These are phyloP conservation scores for Quercus mongolica DNA, from an alignment of 306 rosid genomes.

Conservation along the genomic window DNA sequence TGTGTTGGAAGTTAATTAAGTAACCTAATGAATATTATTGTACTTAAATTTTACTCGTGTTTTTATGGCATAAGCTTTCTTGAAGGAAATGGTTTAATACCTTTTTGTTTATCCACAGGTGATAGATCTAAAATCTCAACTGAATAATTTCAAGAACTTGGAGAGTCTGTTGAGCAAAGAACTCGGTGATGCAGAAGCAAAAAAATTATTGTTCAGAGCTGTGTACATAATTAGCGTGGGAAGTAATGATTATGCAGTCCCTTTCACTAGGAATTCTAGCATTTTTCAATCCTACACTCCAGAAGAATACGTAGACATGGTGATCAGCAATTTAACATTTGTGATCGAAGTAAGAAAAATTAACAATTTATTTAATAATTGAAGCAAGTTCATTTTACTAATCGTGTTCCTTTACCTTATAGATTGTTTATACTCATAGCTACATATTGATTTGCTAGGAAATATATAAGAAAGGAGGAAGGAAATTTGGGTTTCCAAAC, in stretches of 20 bases:
- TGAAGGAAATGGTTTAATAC: too few species aligned
- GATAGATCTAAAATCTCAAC: conserved; percentile 40
- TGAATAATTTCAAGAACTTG: conserved; percentile 33
- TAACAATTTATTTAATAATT: neutral
- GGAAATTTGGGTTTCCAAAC: conserved; percentile 37
- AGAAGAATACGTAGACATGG: conserved; percentile 27
- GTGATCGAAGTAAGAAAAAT: conserved; percentile 25
- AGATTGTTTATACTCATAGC: neutral
- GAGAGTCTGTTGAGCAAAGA: conserved; percentile 24
- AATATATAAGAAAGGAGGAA: conserved; percentile 37
- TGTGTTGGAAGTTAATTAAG: too few species aligned
- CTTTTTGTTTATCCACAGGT: conserved; percentile 19
- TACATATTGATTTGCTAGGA: conserved; percentile 6
- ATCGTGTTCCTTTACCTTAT: neutral
- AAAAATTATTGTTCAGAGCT: conserved; percentile 33
- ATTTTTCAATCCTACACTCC: conserved; percentile 16
- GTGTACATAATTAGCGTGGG: conserved; percentile 45
- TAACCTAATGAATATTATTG: too few species aligned
- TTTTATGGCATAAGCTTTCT: too few species aligned
- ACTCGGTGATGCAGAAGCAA: conserved; percentile 29
- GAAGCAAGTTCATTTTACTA: neutral
- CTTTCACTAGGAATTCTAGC: conserved; percentile 3
- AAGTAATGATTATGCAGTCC: conserved; percentile 34
- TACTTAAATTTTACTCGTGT: too few species aligned
- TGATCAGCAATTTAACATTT: conserved; percentile 37